Evolutionary conservation across 179 eudicot species (phyloP).

Genomic region (Vitellaria paradoxa): DNA sequence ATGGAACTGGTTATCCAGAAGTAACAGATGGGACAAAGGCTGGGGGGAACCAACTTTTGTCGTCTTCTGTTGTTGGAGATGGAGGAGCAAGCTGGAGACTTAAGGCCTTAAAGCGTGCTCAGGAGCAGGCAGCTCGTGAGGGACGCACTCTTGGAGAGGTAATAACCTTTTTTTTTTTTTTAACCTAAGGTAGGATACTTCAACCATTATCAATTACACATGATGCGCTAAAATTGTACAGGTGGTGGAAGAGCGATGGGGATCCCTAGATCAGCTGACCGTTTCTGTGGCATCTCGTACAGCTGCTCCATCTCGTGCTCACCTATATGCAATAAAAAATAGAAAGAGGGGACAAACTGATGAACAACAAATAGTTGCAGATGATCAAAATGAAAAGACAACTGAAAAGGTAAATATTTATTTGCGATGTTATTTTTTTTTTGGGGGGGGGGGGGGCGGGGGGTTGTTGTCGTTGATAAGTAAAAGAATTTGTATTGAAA

Average conservation of each 20-base stretch:
- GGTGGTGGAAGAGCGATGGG: constrained; percentile 89
- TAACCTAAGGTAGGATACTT: neutral
- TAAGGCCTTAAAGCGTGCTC: constrained; percentile 88
- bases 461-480: no score
- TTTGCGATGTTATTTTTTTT: constrained; percentile 25
- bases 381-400: constrained; percentile 33
- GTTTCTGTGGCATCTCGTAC: constrained; percentile 67
- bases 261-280: constrained; percentile 74
- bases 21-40: constrained; percentile 42
- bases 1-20: constrained; percentile 85
- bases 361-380: constrained; percentile 31
- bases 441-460: no score
- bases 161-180: constrained; percentile 11
- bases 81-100: constrained; percentile 99
- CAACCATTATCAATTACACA: neutral
- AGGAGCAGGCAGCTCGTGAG: constrained; percentile 92
- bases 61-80: constrained; percentile 79
- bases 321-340: constrained; percentile 65
- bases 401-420: constrained; percentile 44
- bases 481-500: no score
- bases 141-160: constrained; percentile 76
- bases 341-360: constrained; percentile 53
- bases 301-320: constrained; percentile 89
- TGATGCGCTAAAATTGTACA: constrained; percentile 23
- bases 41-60: constrained; percentile 35